Percentiles rank a stretch among this genome's conserved stretches.
phyloP scores from a whole-genome alignment of 768 basidiomycete genomes.

The Auricularia auricula-judae region DNA sequence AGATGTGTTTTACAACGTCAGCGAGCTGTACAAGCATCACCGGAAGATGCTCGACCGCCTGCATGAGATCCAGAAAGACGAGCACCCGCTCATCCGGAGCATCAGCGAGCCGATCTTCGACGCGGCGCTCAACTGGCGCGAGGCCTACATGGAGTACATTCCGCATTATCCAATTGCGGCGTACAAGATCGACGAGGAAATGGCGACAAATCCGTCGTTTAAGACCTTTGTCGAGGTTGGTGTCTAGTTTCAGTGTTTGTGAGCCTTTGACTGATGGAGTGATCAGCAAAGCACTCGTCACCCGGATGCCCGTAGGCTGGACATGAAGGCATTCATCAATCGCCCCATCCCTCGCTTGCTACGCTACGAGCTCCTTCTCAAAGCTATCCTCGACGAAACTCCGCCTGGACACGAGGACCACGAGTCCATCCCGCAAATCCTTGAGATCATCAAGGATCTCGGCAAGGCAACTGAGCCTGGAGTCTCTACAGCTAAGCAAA shows the following conservation, averaged over 20 bases:
- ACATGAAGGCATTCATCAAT: slow-evolving; percentile 89
- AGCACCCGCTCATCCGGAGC: slow-evolving; percentile 67
- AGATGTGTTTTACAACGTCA: slow-evolving; percentile 85
- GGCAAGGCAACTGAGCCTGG: slow-evolving; percentile 85
- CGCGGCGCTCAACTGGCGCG: slow-evolving; percentile 85
- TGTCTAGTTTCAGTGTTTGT: slow-evolving; percentile 2
- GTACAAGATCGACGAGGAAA: slow-evolving; percentile 79
- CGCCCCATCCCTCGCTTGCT: slow-evolving; percentile 84
- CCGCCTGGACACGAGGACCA: slow-evolving; percentile 68
- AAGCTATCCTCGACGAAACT: slow-evolving; percentile 67
- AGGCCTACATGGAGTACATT: slow-evolving; percentile 87
- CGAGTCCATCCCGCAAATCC: slow-evolving; percentile 70
- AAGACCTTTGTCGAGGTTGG: slow-evolving; percentile 64
- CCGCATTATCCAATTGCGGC: slow-evolving; percentile 90
- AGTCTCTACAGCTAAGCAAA: slow-evolving; percentile 73
- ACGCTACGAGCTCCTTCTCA: slow-evolving; percentile 79
- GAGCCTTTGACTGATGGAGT: not conserved
- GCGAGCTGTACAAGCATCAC: slow-evolving; percentile 65
- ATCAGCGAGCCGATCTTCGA: slow-evolving; percentile 80
- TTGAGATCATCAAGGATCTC: slow-evolving; percentile 77
- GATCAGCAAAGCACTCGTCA: slow-evolving; percentile 38
- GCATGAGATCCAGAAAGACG: slow-evolving; percentile 78
- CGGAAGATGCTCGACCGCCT: slow-evolving; percentile 66
- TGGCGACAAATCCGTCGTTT: slow-evolving; percentile 71
- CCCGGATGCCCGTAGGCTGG: slow-evolving; percentile 67